Evolutionary conservation across 108 stramenopile genomes (phyloP), one percentile per base, ranked within the genome.

Genomic region (Fragilaria crotonensis): DNA sequence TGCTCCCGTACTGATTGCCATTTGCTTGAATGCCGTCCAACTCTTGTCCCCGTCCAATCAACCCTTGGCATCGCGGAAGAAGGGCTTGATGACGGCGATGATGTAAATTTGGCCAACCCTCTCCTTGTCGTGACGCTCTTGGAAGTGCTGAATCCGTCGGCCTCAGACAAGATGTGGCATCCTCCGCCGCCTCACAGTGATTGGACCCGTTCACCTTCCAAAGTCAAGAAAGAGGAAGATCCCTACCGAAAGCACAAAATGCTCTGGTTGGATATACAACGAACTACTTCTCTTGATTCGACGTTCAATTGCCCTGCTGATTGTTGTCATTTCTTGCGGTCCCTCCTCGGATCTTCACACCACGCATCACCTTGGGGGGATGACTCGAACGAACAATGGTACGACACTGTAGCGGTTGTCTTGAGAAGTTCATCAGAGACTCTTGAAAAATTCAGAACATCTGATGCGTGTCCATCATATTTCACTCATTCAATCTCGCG

Each of bases 391-490:
- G 23, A 56, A 2, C 28, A 4, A 5, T 2, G 20, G 5, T 20
- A 48, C 18, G 5, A 18, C 30, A 33, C 30, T 41, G 4, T 70
- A 5, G 59, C 54, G 0, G 58, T 62, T 17, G 18, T 67, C 18
- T 11, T 60, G 19, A 21, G 41, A 27, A 18, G 20, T 18, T 25
- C 41, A 27, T 21, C 32, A 22, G 59, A 61, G 21, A 47, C 45
- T 20, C 21, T 76, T 33, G 33, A 41, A 47, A 41, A 71, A 2
- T 72, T 81, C 63, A 72, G 76, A 11, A 69, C 73, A n/a, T 62
- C 62, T 30, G 76, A 81, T 62, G 70, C 59, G 9, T 65, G 57
- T 56, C 80, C 80, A 2, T 73, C 75, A 17, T 81, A 73, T 68
- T 72, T 54, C 49, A 48, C 77, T 5, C 71, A 81, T 44, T 47